Conservation (phyloP, 1,284 basidiomycete genomes). For the Pulchroboletus neoregius region DNA sequence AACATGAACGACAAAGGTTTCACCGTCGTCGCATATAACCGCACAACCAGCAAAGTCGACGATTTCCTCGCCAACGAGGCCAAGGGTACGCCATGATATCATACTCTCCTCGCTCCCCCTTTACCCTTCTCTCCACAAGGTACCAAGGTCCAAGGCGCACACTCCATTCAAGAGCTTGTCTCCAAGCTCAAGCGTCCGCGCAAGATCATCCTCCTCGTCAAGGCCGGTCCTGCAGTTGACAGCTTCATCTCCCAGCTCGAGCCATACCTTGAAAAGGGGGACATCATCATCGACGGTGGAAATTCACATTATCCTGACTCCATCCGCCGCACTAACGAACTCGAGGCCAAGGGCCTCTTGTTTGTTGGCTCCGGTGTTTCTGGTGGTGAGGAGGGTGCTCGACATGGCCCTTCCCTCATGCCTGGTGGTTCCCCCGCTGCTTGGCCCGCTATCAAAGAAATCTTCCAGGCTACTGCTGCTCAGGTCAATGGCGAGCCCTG, state of each 20-base stretch:
- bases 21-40: slow-evolving; percentile 95
- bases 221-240: slow-evolving; percentile 78
- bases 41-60: slow-evolving; percentile 96
- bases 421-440: slow-evolving; percentile 94
- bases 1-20: slow-evolving; percentile 99
- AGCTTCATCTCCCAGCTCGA: slow-evolving; percentile 70
- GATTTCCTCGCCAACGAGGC: slow-evolving; percentile 95
- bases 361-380: slow-evolving; percentile 99
- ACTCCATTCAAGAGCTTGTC: slow-evolving; percentile 86
- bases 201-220: slow-evolving; percentile 97
- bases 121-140: slow-evolving; percentile 46
- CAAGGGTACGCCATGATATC: slow-evolving; percentile 66
- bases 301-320: slow-evolving; percentile 99
- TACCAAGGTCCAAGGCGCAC: slow-evolving; percentile 92
- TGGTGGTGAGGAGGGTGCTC: slow-evolving; percentile 99
- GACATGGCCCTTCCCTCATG: slow-evolving; percentile 98
- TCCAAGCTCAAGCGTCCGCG: slow-evolving; percentile 79
- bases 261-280: slow-evolving; percentile 70
- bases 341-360: slow-evolving; percentile 91
- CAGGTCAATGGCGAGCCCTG: slow-evolving; percentile 96
- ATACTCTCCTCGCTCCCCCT: slow-evolving; percentile 7
- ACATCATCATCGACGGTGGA: slow-evolving; percentile 99
- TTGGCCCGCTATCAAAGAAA: slow-evolving; percentile 96
- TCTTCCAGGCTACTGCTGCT: slow-evolving; percentile 98
- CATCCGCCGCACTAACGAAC: slow-evolving; percentile 90